Percentiles rank a stretch among this genome's conserved stretches.
Conservation (phyloP, 805 yeast species). For the Jamesozyma piceae region DNA sequence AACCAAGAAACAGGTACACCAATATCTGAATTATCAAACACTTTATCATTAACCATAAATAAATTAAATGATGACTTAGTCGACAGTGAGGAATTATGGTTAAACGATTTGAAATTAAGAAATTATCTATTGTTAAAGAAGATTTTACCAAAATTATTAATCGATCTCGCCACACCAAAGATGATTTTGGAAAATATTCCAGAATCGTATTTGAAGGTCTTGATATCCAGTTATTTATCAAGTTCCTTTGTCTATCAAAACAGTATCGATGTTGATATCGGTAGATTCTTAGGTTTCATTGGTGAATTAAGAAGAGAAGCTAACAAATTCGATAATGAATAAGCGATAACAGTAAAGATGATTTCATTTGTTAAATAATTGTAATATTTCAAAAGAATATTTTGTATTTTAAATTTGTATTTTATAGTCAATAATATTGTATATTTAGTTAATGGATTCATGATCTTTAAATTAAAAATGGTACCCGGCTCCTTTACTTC, state of each 20-base stretch:
- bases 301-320: conserved; percentile 43
- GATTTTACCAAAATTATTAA: conserved; percentile 69
- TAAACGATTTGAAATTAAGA: conserved; percentile 66
- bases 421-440: no score
- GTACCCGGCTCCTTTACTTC: no score
- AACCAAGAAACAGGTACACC: conserved; percentile 56
- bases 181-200: conserved; percentile 72
- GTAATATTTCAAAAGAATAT: no score
- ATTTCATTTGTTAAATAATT: no score
- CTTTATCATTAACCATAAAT: conserved; percentile 73
- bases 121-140: conserved; percentile 57
- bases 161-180: conserved; percentile 56
- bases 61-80: conserved; percentile 79
- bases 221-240: conserved; percentile 79
- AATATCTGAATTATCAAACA: conserved; percentile 63
- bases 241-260: conserved; percentile 75
- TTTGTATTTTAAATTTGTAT: neutral
- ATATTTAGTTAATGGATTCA: no score
- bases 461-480: no score
- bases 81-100: conserved; percentile 73
- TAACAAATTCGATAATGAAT: neutral
- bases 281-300: conserved; percentile 61
- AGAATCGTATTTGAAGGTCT: conserved; percentile 73
- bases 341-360: neutral
- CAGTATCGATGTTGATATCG: conserved; percentile 72